Base-by-base conservation (phyloP, 2,329 filamentous ascomycete genomes). In the Annulohypoxylon truncatum region DNA sequence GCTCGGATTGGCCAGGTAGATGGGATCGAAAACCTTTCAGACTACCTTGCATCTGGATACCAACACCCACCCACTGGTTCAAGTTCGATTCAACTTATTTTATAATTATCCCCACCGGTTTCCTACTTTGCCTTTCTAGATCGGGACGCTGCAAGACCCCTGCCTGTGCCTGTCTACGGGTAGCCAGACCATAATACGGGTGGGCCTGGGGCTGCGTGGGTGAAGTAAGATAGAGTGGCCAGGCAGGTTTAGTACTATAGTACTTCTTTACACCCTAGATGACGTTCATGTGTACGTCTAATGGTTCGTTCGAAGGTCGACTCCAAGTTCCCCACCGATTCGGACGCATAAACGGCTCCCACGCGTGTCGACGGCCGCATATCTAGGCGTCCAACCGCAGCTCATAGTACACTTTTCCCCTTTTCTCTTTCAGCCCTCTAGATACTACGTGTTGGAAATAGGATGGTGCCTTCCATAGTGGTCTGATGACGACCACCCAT, bases 131-230 rank as follows among this genome's bases (percentile, higher is more conserved):
- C 54, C 57, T 40, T 64, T 64, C 44, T 56, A 59, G 31, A 67
- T 64, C 64, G 64, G 58, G 53, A 65, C 64, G 67, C 46, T 64
- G 61, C 61, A 67, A 61, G 18, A 62, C 55, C 67, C 67, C 61
- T 69, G 67, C 50, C 26, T 31, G n/a, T 69, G 67, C 50, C 26
- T 55, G 44, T 50, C 31, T 13, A 56, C 61, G 57, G 64, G 67
- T 67, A 67, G 35, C 60, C 54, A 40, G 46, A 61, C 55, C 64
- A 61, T 67, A 60, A 57, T 26, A 53, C 58, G 64, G 61, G 50
- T 62, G 64, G 61, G 44, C 53, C 13, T 65, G 40, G 54, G 35
- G 60, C 60, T 64, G 51, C 58, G 31, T 70, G 40, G 46, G 46
- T 67, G 61, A 56, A 50, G 48, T 28, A 29, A 46, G 52, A 48